Conservation (phyloP, 441 rosid genomes). For the Arabidopsis lyrata region DNA sequence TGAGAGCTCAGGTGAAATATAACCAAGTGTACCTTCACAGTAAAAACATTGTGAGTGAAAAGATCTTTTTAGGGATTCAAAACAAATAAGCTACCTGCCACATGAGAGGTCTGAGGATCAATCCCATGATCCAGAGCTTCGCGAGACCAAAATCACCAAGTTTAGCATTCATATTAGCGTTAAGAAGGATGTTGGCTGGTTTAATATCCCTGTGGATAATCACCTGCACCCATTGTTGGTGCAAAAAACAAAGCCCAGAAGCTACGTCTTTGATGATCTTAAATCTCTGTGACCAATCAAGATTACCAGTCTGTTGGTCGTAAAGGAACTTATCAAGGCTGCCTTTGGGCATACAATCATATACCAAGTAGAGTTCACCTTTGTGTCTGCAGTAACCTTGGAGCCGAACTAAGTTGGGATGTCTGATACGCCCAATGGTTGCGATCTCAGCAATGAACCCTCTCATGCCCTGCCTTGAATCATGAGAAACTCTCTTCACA, state of each 20-base stretch:
- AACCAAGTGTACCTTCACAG: conserved; percentile 1
- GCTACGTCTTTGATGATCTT: conserved; percentile 61
- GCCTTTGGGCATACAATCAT: conserved; percentile 49
- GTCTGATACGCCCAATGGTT: conserved; percentile 45
- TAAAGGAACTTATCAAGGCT: conserved; percentile 50
- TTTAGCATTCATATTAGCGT: conserved; percentile 3
- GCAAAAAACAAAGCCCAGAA: conserved; percentile 57
- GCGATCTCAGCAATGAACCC: conserved; percentile 49
- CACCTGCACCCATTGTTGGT: conserved; percentile 55
- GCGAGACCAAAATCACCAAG: conserved; percentile 45
- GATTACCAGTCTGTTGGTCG: not conserved
- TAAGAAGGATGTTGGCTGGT: conserved; percentile 57
- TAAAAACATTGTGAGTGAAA: not conserved
- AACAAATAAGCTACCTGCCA: conserved; percentile 25
- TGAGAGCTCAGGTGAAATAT: conserved; percentile 17
- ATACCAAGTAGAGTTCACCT: conserved; percentile 30
- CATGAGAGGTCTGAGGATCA: conserved; percentile 40
- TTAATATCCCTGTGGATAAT: conserved; percentile 69
- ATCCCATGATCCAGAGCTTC: conserved; percentile 37
- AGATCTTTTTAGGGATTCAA: not conserved
- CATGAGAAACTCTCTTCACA: conserved; percentile 49
- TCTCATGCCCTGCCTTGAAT: conserved; percentile 48
- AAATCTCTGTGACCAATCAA: conserved; percentile 48
- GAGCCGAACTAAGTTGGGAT: conserved; percentile 13
- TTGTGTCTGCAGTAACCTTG: not conserved